Base-by-base conservation (phyloP, 371 early-diverging fungal species). In the Lichtheimia ornata region DNA sequence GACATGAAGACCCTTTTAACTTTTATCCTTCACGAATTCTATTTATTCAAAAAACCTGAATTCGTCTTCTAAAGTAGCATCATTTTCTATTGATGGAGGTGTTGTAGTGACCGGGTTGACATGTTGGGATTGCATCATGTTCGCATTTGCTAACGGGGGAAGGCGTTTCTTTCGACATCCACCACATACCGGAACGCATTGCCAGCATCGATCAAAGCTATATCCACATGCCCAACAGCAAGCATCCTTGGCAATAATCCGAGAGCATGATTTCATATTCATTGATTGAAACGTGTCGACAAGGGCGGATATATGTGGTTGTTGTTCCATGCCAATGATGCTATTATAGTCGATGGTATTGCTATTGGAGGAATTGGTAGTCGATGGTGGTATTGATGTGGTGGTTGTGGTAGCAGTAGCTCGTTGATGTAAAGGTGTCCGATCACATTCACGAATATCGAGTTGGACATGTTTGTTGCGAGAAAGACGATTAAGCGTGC, bases 101-200 rank as follows among this genome's bases (percentile, higher is more conserved):
- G 14, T 22, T 4, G 15, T 22, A 13, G 15, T 51, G 15, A 24
- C 22, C 7, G 18, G 1, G 0, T 25, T 51, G 27, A 15, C 5
- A 27, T 15, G 15, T 14, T 22, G 14, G 22, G 52, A 51, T 51
- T 45, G 59, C 3, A 51, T 57, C 25, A 68, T 67, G 6, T 71
- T 63, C 35, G 69, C 75, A 49, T 75, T 78, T 2, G 69, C 76
- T 51, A 69, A 55, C 0, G 79, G 79, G 15, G 75, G 73, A 27
- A 75, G 50, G 18, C 79, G 65, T 30, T 59, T 73, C 7, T 53
- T n/a, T 17, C 57, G 50, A 45, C 79, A 78, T 0, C 70, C 70
- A 17, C 15, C 30, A 51, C 79, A 78, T 1, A 58, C 47, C 6
- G 71, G 58, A 5, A 58, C 68, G 51, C 79, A 78, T 18, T 53